Base-by-base conservation (phyloP, 208 protist genomes). In the Acanthamoeba lenticulata region DNA sequence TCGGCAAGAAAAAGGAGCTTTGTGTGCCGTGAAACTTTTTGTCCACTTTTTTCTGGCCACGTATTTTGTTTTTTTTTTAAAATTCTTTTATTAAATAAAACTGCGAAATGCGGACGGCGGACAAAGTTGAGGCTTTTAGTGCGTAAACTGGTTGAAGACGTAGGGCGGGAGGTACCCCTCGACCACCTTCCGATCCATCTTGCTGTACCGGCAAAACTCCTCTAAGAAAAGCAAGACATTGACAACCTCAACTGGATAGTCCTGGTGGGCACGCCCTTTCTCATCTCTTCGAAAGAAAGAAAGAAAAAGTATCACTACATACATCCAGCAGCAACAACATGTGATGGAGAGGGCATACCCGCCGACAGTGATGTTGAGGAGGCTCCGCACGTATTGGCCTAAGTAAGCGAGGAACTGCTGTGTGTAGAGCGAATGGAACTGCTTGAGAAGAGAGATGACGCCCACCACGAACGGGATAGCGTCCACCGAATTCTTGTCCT, bases 371-470 rank as follows among this genome's bases (percentile, higher is more conserved):
- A 96, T 57, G 92, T 97, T 95, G 49, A 98, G 96, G 47, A 96
- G 94, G 17, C 97, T 88, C 21, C 98, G 96, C 42, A 97, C 86
- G 81, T 97, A 98, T 94, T 99, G 98, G 45, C 97, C 97, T 11
- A 99, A 47, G 57, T 98, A 98, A 57, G 96, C 95, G 42, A 99
- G 55, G 44, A 99, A 97, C 34, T 97, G 94, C 55, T 98, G 96
- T 21, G 95, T 97, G 49, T 98, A 95, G 45, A 97, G 94, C 7
- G 97, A 96, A 69, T 99, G 98, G 69, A 99, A 99, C 94, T 99
- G 99, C 92, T 98, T 98, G 5, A 99, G 95, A 29, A 99, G 40
- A 3, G 98, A 97, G 7, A 98, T 97, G 13, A 99, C 92, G 40
- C 98, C 98, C 29, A 98, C 96, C 55, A 98, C 95, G 57, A 99